A percentile compares a stretch with the other conserved stretches of the same genome.
phyloP scores from a whole-genome alignment of 2,329 filamentous ascomycete species.

The Trichoderma pleuroti region DNA sequence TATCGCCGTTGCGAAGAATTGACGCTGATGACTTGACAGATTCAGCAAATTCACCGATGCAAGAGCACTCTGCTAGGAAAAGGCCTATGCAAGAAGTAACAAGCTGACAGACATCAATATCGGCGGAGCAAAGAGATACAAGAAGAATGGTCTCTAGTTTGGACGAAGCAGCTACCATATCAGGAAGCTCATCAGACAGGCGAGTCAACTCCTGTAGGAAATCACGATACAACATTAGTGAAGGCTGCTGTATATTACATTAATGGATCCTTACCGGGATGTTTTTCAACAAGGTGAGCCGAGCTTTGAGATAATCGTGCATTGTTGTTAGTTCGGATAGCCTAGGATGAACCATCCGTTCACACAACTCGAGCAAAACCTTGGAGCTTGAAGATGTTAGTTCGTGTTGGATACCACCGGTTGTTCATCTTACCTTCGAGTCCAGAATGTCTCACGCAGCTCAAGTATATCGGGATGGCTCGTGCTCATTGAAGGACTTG shows the following conservation, averaged over 20 bases:
- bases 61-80: slow-evolving; percentile 58
- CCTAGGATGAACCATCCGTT: slow-evolving; percentile 44
- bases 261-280: slow-evolving; percentile 41
- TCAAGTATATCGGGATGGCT: slow-evolving; percentile 27
- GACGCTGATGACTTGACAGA: slow-evolving; percentile 49
- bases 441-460: slow-evolving; percentile 48
- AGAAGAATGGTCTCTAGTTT: slow-evolving; percentile 61
- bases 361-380: slow-evolving; percentile 47
- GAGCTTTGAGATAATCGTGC: slow-evolving; percentile 54
- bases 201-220: slow-evolving; percentile 50
- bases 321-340: slow-evolving; percentile 46
- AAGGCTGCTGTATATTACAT: not conserved
- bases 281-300: slow-evolving; percentile 49
- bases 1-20: slow-evolving; percentile 57
- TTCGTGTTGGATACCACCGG: not conserved
- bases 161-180: slow-evolving; percentile 50
- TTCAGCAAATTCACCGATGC: slow-evolving; percentile 50
- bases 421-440: slow-evolving; percentile 43
- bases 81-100: slow-evolving; percentile 60
- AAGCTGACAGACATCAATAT: slow-evolving; percentile 62
- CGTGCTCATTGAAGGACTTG: slow-evolving; percentile 26
- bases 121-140: slow-evolving; percentile 61
- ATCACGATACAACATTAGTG: not conserved
- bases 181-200: slow-evolving; percentile 51
- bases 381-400: slow-evolving; percentile 27